Evolutionary conservation across 257 asterid species (phyloP), one percentile per base, ranked within the genome.

Genomic region (Prunella vulgaris): DNA sequence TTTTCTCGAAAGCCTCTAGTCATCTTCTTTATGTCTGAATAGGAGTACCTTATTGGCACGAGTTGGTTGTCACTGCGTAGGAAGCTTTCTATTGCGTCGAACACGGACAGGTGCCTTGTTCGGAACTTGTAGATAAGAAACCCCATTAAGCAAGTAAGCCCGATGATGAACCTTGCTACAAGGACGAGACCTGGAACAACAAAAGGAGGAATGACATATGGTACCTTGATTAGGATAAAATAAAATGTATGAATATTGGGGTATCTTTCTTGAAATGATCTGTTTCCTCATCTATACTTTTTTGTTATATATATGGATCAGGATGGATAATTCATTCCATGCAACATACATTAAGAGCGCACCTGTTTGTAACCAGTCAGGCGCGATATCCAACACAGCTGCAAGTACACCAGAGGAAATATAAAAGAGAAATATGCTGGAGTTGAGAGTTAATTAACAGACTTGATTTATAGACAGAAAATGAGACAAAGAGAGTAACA

Each of bases 1-100:
- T 75, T 72, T 10, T 72, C 69, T 24, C 1, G 77, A 70, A 81
- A 69, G 2, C 72, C 62, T 59, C 17, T 57, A 1, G 79, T 78
- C 67, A 72, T 71, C 37, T 66, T 78, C 60, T 75, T 78, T 8
- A 81, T 64, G 46, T 81, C 42, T 1, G 80, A 74, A 48, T 81
- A 78, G 0, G 78, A 51, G 57, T 81, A 78, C 12, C 81, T 75
- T 7, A 78, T 72, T 18, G 85, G 79, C 64, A 21, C 7, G 21
- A 77, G 69, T 60, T 73, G 70, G 24, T 73, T 70, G 4, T 74
- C 75, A 52, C 60, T 58, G 37, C 2, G 69, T 5, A 77, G 24
- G 32, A 77, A 77, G 46, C 18, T 38, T 42, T 78, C 77, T 15
- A 74, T 71, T 12, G 4, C 54, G 5, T 53, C 59, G 5, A 38